Evolutionary conservation across 441 rosid species (phyloP).

Genomic region (Adansonia grandidieri): DNA sequence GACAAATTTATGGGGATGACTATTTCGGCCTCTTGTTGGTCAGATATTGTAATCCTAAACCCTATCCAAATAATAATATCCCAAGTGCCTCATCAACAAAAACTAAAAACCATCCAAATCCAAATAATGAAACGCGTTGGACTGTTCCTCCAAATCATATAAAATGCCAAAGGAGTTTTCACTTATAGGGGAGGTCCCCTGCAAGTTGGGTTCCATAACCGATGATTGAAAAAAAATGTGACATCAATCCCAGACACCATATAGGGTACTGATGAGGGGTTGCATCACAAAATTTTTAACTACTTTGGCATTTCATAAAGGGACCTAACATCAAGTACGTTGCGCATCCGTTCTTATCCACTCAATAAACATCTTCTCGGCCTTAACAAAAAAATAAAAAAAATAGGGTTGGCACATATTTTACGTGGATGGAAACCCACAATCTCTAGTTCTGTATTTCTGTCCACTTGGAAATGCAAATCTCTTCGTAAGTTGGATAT

Average conservation of each 20-base stretch:
- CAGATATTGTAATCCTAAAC: neutral
- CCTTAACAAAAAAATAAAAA: neutral
- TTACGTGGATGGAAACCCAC: neutral
- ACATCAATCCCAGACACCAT: neutral
- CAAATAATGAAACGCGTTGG: neutral
- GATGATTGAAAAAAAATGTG: neutral
- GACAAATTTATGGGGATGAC: conserved; percentile 14
- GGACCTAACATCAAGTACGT: neutral
- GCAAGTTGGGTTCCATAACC: neutral
- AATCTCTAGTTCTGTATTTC: neutral
- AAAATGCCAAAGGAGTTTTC: neutral
- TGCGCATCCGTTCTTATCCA: conserved; percentile 11
- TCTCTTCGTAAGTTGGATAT: neutral
- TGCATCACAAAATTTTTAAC: neutral
- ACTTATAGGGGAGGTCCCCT: neutral
- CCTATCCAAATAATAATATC: neutral
- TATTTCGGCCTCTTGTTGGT: neutral
- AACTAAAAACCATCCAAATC: neutral
- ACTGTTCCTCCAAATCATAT: neutral
- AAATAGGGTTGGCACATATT: neutral
- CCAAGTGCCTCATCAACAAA: neutral
- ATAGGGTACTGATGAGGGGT: neutral
- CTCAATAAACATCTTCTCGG: neutral
- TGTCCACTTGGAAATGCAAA: neutral
- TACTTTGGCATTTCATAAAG: neutral